Evolutionary conservation across 169 alveolate genomes (phyloP), one percentile per base, ranked within the genome.

Genomic region (Plasmodium knowlesi): DNA sequence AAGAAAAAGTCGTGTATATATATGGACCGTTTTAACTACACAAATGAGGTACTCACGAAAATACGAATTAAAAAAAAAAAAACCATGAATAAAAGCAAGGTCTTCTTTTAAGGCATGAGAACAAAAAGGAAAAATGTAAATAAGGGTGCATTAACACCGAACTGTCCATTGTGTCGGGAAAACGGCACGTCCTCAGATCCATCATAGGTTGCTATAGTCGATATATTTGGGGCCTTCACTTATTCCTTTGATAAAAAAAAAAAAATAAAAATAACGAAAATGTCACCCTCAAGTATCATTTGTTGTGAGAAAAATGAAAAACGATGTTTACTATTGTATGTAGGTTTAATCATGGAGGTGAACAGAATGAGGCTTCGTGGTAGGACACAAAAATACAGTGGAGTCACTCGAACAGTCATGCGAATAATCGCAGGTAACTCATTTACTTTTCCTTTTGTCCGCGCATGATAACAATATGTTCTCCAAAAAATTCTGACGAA

Each of bases 401-500:
- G 14, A 34, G 74, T 22, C 32, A 25, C 74, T 39, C 28, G 9
- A 16, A 8, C 30, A 78, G 6, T 2, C 53, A 28, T 78, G 84
- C 30, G 30, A 32, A 39, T 14, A 39, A n/a, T n/a, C 54, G 37
- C n/a, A 30, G 25, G 22, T 39, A 41, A 70, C 81, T 37, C 41
- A 30, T 73, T 88, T 88, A 88, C 94, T 78, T 88, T 76, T 88
- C 72, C 76, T 39, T 54, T 78, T 88, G 43, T 88, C 84, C 19
- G 50, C 94, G 34, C 94, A 88, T 19, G 94, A 57, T 78, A 88
- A 54, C 70, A 88, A 61, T 9, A 88, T 88, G 46, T 88, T 88
- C 46, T 88, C 94, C 41, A 88, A 57, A 88, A 88, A 88, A 46
- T 46, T 78, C 22, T 79, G 71, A 41, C 94, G 94, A 76, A 88